Conservation (phyloP, 2,329 filamentous ascomycete species). For the Xenosphaeropsis pyriputrescens region DNA sequence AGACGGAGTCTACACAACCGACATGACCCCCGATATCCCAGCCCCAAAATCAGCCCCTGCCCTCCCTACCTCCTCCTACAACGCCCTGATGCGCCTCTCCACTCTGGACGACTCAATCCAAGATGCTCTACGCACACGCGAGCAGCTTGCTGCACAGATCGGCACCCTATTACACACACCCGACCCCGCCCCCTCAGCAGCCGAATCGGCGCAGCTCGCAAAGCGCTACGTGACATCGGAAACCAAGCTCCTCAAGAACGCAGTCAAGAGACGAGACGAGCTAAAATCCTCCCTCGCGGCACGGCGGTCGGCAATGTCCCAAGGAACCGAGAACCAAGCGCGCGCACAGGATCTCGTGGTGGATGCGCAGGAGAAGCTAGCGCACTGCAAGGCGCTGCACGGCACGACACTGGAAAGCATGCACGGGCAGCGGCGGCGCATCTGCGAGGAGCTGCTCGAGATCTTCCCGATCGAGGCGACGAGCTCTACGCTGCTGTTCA, state of each 20-base stretch:
- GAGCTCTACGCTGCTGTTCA: slow-evolving; percentile 58
- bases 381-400: slow-evolving; percentile 37
- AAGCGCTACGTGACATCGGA: slow-evolving; percentile 45
- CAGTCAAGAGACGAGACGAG: slow-evolving; percentile 49
- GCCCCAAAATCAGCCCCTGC: slow-evolving; percentile 33
- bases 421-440: slow-evolving; percentile 74
- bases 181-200: slow-evolving; percentile 29
- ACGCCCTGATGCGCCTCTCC: slow-evolving; percentile 72
- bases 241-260: slow-evolving; percentile 46
- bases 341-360: slow-evolving; percentile 44
- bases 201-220: slow-evolving; percentile 32
- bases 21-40: slow-evolving; percentile 37
- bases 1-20: slow-evolving; percentile 76
- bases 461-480: slow-evolving; percentile 71
- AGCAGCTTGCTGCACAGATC: slow-evolving; percentile 65
- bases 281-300: slow-evolving; percentile 50
- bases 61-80: slow-evolving; percentile 64
- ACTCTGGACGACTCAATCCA: slow-evolving; percentile 86
- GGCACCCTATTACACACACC: slow-evolving; percentile 35
- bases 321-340: slow-evolving; percentile 44
- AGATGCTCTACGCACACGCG: slow-evolving; percentile 68
- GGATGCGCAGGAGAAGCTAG: slow-evolving; percentile 43
- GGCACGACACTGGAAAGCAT: slow-evolving; percentile 47
- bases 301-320: slow-evolving; percentile 51
- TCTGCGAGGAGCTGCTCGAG: slow-evolving; percentile 65